A percentile compares a stretch with the other conserved stretches of the same genome.
phyloP scores from a whole-genome alignment of 768 basidiomycete genomes.

The Xanthoconium stramineum region DNA sequence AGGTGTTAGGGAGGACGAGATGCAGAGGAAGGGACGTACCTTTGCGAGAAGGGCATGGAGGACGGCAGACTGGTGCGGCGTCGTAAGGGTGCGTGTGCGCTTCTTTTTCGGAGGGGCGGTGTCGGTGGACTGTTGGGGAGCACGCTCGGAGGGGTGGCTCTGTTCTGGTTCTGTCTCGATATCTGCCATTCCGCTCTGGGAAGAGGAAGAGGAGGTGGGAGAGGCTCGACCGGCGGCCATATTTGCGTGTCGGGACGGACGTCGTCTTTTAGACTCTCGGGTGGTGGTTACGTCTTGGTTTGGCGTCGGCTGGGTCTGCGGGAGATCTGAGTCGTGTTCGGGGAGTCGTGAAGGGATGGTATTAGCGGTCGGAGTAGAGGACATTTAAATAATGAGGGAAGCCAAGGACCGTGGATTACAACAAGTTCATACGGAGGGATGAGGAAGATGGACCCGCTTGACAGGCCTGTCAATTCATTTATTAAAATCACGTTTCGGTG shows the following conservation, averaged over 20 bases:
- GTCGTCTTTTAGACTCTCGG: slow-evolving; percentile 22
- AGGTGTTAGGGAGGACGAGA: neutral
- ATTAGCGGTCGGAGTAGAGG: slow-evolving; percentile 21
- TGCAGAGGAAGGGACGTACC: slow-evolving; percentile 40
- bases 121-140: slow-evolving; percentile 22
- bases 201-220: slow-evolving; percentile 38
- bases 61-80: slow-evolving; percentile 86
- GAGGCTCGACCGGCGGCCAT: slow-evolving; percentile 27
- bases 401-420: slow-evolving; percentile 7
- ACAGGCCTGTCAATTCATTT: slow-evolving; percentile 15
- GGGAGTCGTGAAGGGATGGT: slow-evolving; percentile 21
- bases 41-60: slow-evolving; percentile 82
- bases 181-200: slow-evolving; percentile 58
- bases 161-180: slow-evolving; percentile 51
- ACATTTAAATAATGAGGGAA: slow-evolving; percentile 20
- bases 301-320: neutral
- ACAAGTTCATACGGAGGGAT: slow-evolving; percentile 14
- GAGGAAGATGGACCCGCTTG: neutral
- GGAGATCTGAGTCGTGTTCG: neutral
- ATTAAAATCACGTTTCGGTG: slow-evolving; percentile 8
- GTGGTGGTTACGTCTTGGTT: slow-evolving; percentile 20
- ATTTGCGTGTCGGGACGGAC: slow-evolving; percentile 1
- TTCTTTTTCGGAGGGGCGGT: slow-evolving; percentile 46
- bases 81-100: slow-evolving; percentile 84
- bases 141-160: slow-evolving; percentile 39